Evolutionary conservation across 139 green algal species (phyloP), one percentile per base, ranked within the genome.

Genomic region (Diplosphaera chodatii): DNA sequence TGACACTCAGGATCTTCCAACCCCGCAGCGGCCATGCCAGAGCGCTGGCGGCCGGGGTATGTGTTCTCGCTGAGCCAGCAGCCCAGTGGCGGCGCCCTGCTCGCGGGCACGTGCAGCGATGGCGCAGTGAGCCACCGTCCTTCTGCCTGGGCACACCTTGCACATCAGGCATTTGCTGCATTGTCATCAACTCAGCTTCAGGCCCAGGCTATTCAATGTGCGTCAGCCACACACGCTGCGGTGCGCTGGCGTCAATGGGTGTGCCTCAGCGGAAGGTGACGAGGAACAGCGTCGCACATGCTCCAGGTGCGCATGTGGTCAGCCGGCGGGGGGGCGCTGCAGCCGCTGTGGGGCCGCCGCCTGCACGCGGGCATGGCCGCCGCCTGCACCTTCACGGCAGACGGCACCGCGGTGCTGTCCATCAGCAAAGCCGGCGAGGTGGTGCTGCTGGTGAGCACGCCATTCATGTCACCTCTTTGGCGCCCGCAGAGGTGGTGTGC

Each of bases 61-160:
- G 16, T 78, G 21, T 78, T 78, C 33, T 56, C 65, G n/a, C 41
- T 70, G 62, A 20, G 32, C 4, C 25, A 29, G 25, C 73, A 78
- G 41, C 66, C 68, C 20, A 55, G 30, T 32, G 28, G 33, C 1
- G 66, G 72, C 18, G 63, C 16, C 13, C n/a, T 78, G 34, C 27
- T 78, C 10, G 73, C 73, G 1, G 64, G 55, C n/a, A 31, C 41
- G 41, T 78, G 73, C 67, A 66, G 33, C 28, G 73, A 78, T 32
- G 73, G 73, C 23, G 56, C 64, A 48, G 37, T 48, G 37, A 48
- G 37, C 10, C 8, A 10, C 6, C 10, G 10, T n/a, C 37, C 6
- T 48, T 10, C 37, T 20, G 6, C 10, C 37, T 20, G 10, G 6
- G 8, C 37, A 48, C n/a, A n/a, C n/a, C n/a, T 48, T 48, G 37